Evolutionary conservation across 2,329 filamentous ascomycete species (phyloP).

Genomic region (Neonectria coccinea): DNA sequence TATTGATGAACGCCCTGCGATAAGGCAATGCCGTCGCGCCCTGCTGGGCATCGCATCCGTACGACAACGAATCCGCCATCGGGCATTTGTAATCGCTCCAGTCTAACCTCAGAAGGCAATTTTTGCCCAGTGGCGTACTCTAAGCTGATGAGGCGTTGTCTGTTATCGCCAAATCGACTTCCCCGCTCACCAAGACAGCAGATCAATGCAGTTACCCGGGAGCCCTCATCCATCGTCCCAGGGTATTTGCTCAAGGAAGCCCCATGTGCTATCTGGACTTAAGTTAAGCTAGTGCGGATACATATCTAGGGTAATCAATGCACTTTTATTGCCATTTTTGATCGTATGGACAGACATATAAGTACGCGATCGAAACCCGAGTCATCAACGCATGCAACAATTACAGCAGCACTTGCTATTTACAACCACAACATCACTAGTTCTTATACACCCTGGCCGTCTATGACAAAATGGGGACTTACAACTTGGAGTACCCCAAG

Average conservation of each 20-base stretch:
- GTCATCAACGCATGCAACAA: not conserved
- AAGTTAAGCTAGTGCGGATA: not conserved
- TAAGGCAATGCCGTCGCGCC: not conserved
- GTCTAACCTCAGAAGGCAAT: not conserved
- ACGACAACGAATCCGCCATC: not conserved
- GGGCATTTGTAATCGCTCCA: not conserved
- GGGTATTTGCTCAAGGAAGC: no score
- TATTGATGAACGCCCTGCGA: no score
- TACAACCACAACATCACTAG: not conserved
- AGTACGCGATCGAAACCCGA: not conserved
- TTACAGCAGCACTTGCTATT: not conserved
- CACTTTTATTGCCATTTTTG: not conserved
- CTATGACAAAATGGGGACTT: conserved; percentile 48
- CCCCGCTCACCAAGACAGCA: not conserved
- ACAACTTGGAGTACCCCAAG: conserved; percentile 71
- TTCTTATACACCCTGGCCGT: not conserved
- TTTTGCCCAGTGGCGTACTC: conserved; percentile 4
- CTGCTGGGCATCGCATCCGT: not conserved
- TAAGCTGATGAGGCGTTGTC: not conserved
- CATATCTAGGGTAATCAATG: not conserved
- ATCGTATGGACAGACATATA: not conserved
- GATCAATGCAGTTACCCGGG: not conserved
- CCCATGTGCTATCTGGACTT: not conserved
- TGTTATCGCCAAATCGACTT: conserved; percentile 1
- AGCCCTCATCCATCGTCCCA: no score